These are phyloP conservation scores for Mortierella hygrophila DNA, from an alignment of 192 early-diverging fungal species.

Conservation along the genomic window DNA sequence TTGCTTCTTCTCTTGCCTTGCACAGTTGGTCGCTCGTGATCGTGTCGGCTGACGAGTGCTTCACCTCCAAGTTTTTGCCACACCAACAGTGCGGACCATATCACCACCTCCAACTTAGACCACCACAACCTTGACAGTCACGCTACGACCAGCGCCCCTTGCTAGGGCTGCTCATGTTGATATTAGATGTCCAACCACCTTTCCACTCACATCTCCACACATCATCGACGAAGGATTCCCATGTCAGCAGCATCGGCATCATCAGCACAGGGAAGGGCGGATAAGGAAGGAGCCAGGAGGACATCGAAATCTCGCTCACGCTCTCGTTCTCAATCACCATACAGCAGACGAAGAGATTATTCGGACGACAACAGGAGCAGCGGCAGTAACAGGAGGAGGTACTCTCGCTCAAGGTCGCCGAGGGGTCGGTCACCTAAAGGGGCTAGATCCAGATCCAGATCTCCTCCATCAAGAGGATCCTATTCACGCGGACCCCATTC, in stretches of 20 bases:
- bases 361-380: not conserved
- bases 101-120: too few species aligned
- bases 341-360: conserved; percentile 19
- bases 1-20: too few species aligned
- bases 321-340: conserved; percentile 26
- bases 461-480: not conserved
- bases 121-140: too few species aligned
- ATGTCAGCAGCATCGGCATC: not conserved
- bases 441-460: conserved; percentile 12
- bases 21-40: too few species aligned
- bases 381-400: not conserved
- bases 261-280: not conserved
- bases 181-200: too few species aligned
- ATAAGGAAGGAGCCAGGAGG: not conserved
- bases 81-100: too few species aligned
- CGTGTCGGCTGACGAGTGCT: too few species aligned
- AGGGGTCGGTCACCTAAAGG: not conserved
- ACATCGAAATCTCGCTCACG: conserved; percentile 8
- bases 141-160: too few species aligned
- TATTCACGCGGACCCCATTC: conserved; percentile 6
- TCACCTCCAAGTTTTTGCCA: too few species aligned
- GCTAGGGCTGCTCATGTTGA: too few species aligned
- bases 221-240: not conserved
- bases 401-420: conserved; percentile 23
- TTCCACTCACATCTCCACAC: too few species aligned